Base-by-base conservation (phyloP, 2,329 filamentous ascomycete genomes). In the Pyrenophora graminea region DNA sequence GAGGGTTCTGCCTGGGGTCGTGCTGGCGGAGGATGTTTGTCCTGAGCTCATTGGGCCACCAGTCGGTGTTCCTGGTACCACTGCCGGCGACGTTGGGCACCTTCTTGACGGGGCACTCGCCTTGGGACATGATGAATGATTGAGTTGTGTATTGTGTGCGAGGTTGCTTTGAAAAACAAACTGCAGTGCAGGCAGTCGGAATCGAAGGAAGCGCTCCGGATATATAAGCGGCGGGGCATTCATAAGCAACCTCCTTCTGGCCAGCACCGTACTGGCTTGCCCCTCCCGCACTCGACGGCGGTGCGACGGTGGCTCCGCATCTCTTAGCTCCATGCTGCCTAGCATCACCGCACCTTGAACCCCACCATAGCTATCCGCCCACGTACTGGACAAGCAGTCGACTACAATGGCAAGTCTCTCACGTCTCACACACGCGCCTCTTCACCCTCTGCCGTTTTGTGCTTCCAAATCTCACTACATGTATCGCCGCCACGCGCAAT, bases 21-120 rank as follows among this genome's bases (percentile, higher is more conserved):
- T 90, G 82, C 75, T 91, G 88, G 67, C 88, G 88, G 45, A 92
- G 82, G 65, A 91, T 85, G 76, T 87, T 85, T 60, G 90, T 79
- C 67, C 79, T 82, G 57, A 91, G 75, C 63, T 81, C 76, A 51
- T 85, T 80, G 46, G 89, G 88, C 88, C 88, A 91, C 85, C 87
- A 90, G 78, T 91, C 86, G 47, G 63, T 67, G 77, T 86, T 90
- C 55, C 78, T 77, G 63, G 86, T 88, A 64, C 88, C 89, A 63
- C 82, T 83, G 60, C 86, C 87, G 50, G 59, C 70, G 56, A 69
- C 61, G 53, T 72, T 72, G 61, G 63, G 56, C 31, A 59, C 53
- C 57, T 67, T 53, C 56, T 66, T 68, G 45, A 70, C 56, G 54
- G 70, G 70, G 63, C 70, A 73, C 61, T 73, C 64, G 59, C 60